Evolutionary conservation across 192 early-diverging fungal genomes (phyloP).

Genomic region (Coemansia sp.): DNA sequence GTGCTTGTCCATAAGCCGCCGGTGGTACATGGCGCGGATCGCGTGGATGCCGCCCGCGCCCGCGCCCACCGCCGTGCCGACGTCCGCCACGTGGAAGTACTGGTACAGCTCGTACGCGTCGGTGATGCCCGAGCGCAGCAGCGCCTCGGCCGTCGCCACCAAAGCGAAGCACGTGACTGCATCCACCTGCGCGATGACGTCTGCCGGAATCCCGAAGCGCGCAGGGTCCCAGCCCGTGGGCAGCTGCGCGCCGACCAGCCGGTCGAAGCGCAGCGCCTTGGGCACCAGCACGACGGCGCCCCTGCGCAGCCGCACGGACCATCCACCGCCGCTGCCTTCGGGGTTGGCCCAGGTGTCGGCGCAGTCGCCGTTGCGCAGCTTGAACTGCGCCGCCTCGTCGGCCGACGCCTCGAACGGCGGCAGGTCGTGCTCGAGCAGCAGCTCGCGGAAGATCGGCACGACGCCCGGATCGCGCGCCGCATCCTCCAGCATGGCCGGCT

Average conservation of each 20-base stretch:
- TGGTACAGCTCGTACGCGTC: conserved; percentile 98
- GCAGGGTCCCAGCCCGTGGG: conserved; percentile 94
- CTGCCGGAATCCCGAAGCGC: conserved; percentile 91
- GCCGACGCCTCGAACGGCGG: conserved; percentile 83
- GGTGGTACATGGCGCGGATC: conserved; percentile 77
- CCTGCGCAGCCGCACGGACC: conserved; percentile 80
- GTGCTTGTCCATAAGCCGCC: conserved; percentile 78
- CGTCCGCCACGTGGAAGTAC: conserved; percentile 92
- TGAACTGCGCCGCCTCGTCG: conserved; percentile 88
- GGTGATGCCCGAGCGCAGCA: conserved; percentile 88
- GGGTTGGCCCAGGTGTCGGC: conserved; percentile 61
- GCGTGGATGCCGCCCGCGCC: conserved; percentile 89
- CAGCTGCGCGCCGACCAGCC: conserved; percentile 89
- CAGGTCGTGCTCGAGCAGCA: conserved; percentile 86
- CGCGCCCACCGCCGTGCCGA: conserved; percentile 89
- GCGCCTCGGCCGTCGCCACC: conserved; percentile 89
- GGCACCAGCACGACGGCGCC: conserved; percentile 88
- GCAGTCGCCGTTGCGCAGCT: conserved; percentile 77
- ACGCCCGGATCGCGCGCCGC: conserved; percentile 79
- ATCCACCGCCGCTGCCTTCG: conserved; percentile 59
- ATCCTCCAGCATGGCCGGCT: conserved; percentile 63
- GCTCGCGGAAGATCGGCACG: conserved; percentile 88
- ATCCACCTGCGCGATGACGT: conserved; percentile 92
- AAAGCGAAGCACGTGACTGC: conserved; percentile 87
- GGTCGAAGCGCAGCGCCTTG: conserved; percentile 93